Conservation (phyloP, 1,284 basidiomycete genomes). For the Meira nashicola region DNA sequence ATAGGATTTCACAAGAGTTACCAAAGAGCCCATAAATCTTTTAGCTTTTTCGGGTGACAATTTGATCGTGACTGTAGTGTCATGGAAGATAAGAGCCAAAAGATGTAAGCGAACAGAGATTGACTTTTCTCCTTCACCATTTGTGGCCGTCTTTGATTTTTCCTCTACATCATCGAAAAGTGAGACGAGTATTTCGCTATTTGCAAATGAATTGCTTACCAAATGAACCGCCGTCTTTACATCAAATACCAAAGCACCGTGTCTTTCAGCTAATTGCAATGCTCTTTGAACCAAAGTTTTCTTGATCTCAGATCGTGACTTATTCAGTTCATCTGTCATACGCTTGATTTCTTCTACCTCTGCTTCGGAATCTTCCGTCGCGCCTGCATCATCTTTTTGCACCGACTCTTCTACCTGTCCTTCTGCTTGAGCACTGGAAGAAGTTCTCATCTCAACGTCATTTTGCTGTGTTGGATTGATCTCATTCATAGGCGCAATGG, state of each 20-base stretch:
- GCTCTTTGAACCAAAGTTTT: slow-evolving; percentile 29
- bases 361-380: slow-evolving; percentile 16
- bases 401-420: slow-evolving; percentile 9
- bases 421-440: slow-evolving; percentile 9
- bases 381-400: slow-evolving; percentile 21
- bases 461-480: slow-evolving; percentile 2
- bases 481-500: neutral
- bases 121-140: slow-evolving; percentile 19
- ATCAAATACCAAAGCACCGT: slow-evolving; percentile 83
- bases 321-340: slow-evolving; percentile 12
- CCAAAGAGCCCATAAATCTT: slow-evolving; percentile 22
- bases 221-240: slow-evolving; percentile 55
- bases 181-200: slow-evolving; percentile 11
- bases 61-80: slow-evolving; percentile 62
- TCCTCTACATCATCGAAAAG: slow-evolving; percentile 23
- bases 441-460: neutral
- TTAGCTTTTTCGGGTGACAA: slow-evolving; percentile 58
- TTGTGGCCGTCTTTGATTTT: slow-evolving; percentile 11
- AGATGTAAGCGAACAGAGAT: slow-evolving; percentile 73
- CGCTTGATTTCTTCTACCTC: neutral
- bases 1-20: slow-evolving; percentile 21
- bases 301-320: slow-evolving; percentile 62
- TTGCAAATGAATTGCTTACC: slow-evolving; percentile 16
- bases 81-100: slow-evolving; percentile 74
- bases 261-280: slow-evolving; percentile 75